Base-by-base conservation (phyloP, 768 basidiomycete species). In the Mycena sanguinolenta region DNA sequence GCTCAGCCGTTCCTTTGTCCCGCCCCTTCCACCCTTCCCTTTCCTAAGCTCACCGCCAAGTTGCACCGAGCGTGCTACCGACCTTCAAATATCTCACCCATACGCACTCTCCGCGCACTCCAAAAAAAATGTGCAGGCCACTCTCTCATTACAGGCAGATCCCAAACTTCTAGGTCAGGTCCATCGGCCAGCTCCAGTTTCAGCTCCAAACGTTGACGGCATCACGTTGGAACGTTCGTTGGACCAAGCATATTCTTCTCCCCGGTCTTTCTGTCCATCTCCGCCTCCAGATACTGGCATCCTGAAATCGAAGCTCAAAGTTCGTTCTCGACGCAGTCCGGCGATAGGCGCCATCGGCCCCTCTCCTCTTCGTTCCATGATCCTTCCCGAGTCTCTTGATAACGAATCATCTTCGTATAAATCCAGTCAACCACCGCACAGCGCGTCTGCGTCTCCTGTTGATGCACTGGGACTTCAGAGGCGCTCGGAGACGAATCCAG, bases 331-430 rank as follows among this genome's bases (percentile, higher is more conserved):
- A 32, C 80, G 78, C 54, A 86, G 83, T 71, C 84, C 85, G 17
- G 74, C 79, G 12, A 66, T 84, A 25, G 83, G 65, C 6, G 44
- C 70, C 28, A 60, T 65, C 5, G 76, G 84, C 2, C 85, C 85
- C n/a, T 87, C 87, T 19, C 86, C 86, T 53, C 74, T 88, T 46
- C 82, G 86, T 46, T 77, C 77, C 57, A 83, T 85, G 83, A 83
- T 83, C 30, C 76, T 85, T 34, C 83, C 84, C 14, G 83, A 83
- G 34, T 65, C 65, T 28, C 73, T 76, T 10, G 72, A 75, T 1
- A 27, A 74, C 16, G 75, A 77, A 23, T 39, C 65, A 23, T 61
- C 63, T 1, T 65, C 52, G 4, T 44, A 70, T 39, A 65, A 49
- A 50, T 36, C 30, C 32, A 64, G 28, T 39, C 28, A 32, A 7